phyloP scores from a whole-genome alignment of 2,329 filamentous ascomycete species.

The Ophioceras dolichostomum region DNA sequence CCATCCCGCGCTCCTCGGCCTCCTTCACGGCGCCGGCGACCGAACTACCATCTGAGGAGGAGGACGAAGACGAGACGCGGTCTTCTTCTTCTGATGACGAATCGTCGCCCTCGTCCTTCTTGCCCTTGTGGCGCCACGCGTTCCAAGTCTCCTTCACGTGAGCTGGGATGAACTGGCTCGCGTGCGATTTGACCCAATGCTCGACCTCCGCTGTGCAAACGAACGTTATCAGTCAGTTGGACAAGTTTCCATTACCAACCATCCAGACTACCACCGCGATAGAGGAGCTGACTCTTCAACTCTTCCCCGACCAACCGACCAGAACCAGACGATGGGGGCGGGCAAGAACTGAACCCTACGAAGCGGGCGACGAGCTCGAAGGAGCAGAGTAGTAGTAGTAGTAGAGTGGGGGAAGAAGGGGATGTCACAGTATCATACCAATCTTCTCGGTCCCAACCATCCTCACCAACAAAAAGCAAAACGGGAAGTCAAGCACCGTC shows the following conservation, averaged over 20 bases:
- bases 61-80: too few species aligned
- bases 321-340: not conserved
- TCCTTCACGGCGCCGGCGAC: conserved; percentile 54
- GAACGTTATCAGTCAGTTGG: not conserved
- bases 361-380: too few species aligned
- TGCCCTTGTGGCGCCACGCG: conserved; percentile 22
- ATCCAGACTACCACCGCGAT: too few species aligned
- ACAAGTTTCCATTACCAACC: not conserved
- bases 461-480: conserved; percentile 84
- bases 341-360: conserved; percentile 26
- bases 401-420: too few species aligned
- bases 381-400: too few species aligned
- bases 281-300: too few species aligned
- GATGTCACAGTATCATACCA: too few species aligned
- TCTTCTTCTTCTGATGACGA: conserved; percentile 28
- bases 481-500: conserved; percentile 81
- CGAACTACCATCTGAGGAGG: too few species aligned
- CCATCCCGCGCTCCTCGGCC: conserved; percentile 48
- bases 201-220: conserved; percentile 42
- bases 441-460: conserved; percentile 77
- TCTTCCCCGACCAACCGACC: not conserved
- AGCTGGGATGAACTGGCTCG: conserved; percentile 47
- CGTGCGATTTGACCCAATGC: conserved; percentile 50
- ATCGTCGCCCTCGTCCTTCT: conserved; percentile 31
- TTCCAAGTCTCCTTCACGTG: conserved; percentile 40